Percentiles rank a stretch among this genome's conserved stretches.
Evolutionary conservation across 2,329 filamentous ascomycete genomes (phyloP).

Genomic region (Fusarium keratoplasticum): DNA sequence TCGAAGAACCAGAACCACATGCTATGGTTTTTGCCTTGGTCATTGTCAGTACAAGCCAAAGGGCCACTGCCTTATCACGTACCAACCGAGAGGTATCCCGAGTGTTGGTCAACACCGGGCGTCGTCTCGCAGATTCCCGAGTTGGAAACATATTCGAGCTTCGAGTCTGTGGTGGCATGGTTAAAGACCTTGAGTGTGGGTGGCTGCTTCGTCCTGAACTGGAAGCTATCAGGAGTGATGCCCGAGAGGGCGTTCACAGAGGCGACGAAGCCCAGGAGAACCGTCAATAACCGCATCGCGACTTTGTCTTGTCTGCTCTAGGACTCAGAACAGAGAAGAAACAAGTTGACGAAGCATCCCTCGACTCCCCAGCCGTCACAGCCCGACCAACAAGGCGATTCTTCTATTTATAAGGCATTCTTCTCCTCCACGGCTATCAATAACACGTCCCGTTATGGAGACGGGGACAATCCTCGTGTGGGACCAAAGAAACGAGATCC

Average conservation of each 20-base stretch:
- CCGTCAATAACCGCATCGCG: slow-evolving; percentile 35
- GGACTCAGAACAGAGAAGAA: neutral
- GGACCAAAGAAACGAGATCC: slow-evolving; percentile 24
- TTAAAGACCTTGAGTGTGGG: slow-evolving; percentile 27
- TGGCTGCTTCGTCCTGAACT: slow-evolving; percentile 28
- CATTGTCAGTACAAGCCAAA: slow-evolving; percentile 37
- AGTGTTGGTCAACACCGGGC: slow-evolving; percentile 71
- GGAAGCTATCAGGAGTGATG: slow-evolving; percentile 28
- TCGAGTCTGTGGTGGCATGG: slow-evolving; percentile 34
- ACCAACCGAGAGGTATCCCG: slow-evolving; percentile 71
- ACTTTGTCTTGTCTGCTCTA: neutral
- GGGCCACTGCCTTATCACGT: slow-evolving; percentile 42
- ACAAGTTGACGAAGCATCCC: neutral
- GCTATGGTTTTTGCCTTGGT: slow-evolving; percentile 40
- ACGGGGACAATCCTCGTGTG: slow-evolving; percentile 12
- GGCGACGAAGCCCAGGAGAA: slow-evolving; percentile 33
- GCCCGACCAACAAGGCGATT: neutral
- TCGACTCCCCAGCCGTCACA: neutral
- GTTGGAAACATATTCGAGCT: slow-evolving; percentile 41
- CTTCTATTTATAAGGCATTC: slow-evolving; percentile 20
- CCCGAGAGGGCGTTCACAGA: slow-evolving; percentile 32
- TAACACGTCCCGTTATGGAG: neutral
- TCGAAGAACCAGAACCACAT: slow-evolving; percentile 63
- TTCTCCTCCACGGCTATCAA: neutral
- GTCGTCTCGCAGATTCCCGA: slow-evolving; percentile 66